Evolutionary conservation across 2,329 filamentous ascomycete species (phyloP), one percentile per base, ranked within the genome.

Genomic region (Beauveria brongniartii): DNA sequence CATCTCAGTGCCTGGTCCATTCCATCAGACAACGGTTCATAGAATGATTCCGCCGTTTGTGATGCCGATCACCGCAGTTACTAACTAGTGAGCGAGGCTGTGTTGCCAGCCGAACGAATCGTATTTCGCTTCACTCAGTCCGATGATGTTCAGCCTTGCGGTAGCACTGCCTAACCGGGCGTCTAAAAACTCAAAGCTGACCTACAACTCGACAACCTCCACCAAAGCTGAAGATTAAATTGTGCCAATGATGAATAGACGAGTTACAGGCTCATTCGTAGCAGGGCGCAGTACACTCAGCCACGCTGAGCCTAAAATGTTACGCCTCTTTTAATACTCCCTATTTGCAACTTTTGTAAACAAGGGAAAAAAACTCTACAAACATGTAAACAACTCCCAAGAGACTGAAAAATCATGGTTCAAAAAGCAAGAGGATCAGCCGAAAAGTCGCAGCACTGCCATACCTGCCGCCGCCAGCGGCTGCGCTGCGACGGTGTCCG

Each of bases 401-500:
- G 1, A 37, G 34, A 37, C 12, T 37, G 34, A 5, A 37, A 14
- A 5, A 14, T 14, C 5, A 60, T 60, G 57, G 28, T 34, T 44
- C 28, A 22, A 5, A 59, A 46, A 28, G 12, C 3, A 14, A 53
- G 28, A 30, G 51, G 55, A 26, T 10, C 50, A 20, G 43, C 3
- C 1, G 55, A 50, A 28, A 61, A 55, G n/a, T 28, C 58, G 47
- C 47, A 59, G 37, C 48, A 59, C 34, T 62, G 55, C 40, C 64
- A 65, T 22, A 63, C 64, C 2, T 64, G 63, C 46, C 64, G 63
- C 3, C 64, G 62, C 8, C 61, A 58, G 14, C 61, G 64, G 20
- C 62, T 63, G 48, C 62, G 62, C 40, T 65, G 64, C 48, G 64
- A 64, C 47, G 64, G 54, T 37, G 24, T 43, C 30, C 60, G 57